Evolutionary conservation across 441 rosid species (phyloP), one percentile per base, ranked within the genome.

Genomic region (Pelargonium fulgidum): DNA sequence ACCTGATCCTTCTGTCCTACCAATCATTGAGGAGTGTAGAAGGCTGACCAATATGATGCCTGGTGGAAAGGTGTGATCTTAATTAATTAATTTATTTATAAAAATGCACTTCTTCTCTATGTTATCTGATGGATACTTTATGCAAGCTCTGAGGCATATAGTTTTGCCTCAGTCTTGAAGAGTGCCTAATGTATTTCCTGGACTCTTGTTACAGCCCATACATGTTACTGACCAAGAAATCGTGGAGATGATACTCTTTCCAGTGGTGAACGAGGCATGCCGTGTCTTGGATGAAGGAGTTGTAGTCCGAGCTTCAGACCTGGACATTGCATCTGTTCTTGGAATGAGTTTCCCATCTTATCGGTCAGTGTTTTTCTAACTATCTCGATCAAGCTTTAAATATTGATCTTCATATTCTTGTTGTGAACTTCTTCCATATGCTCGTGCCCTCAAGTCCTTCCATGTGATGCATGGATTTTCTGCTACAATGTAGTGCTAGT

Each of bases 301-400:
- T 7, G 92, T 93, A 24, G 81, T 91, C 76, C 86, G 88, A 75
- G 92, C 97, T 10, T 83, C 97, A n/a, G 99, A 93, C 81, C 89
- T 91, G 62, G 99, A 93, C 78, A 79, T 84, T 64, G 92, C 99
- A 12, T 88, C 99, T 75, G 91, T 93, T 52, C 91, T 89, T 29
- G 99, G 99, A 78, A 91, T 93, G 97, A 89, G 99, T 73, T 93
- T 93, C 81, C 99, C 99, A 70, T 84, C 92, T 76, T 93, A 87
- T 75, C 91, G 87, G 99, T 91, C 68, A 84, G 85, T 67, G 42
- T 45, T 75, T 48, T 66, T 66, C 36, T 64, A 41, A 48, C 48
- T 66, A 59, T 65, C 50, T 48, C 42, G 47, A 47, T n/a, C 62
- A 10, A 26, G 52, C 26, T 68, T 50, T 67, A 48, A 67, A 1